Conservation (phyloP, 23 red algal species). For the Gracilariopsis chorda region DNA sequence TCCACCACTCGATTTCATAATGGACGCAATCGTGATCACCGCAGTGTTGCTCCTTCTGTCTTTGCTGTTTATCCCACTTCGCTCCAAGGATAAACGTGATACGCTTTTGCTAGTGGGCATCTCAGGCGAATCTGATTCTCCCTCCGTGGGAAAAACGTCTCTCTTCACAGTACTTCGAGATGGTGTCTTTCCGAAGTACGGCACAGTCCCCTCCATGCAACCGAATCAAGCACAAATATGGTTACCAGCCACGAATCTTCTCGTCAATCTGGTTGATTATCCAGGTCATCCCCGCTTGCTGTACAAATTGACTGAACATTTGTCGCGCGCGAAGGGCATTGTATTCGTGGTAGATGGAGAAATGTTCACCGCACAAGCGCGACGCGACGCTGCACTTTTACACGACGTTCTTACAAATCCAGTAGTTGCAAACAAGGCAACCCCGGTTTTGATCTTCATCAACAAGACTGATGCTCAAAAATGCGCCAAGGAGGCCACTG, state of each 20-base stretch:
- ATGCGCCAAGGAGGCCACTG: constrained; percentile 26
- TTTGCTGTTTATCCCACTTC: not conserved
- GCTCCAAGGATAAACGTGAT: not conserved
- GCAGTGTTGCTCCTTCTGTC: not conserved
- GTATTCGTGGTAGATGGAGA: constrained; percentile 49
- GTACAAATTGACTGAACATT: not conserved
- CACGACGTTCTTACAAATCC: constrained; percentile 40
- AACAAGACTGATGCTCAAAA: constrained; percentile 47
- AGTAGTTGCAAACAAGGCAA: constrained; percentile 7
- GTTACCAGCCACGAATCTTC: not conserved
- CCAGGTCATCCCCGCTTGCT: constrained; percentile 45
- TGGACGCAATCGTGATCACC: constrained; percentile 17
- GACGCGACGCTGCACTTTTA: constrained; percentile 35
- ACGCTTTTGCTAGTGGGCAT: constrained; percentile 28
- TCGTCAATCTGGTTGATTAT: constrained; percentile 33
- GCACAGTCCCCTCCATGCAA: constrained; percentile 56
- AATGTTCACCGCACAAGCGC: constrained; percentile 49
- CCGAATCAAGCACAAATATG: constrained; percentile 21
- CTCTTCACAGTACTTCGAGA: constrained; percentile 42
- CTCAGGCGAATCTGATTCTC: constrained; percentile 48
- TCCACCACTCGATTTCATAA: not conserved
- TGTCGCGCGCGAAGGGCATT: constrained; percentile 30
- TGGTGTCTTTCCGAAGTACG: constrained; percentile 49
- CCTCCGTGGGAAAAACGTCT: constrained; percentile 48
- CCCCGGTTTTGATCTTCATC: constrained; percentile 44